Conservation (phyloP, 129 eudicot species). For the Apium graveolens region DNA sequence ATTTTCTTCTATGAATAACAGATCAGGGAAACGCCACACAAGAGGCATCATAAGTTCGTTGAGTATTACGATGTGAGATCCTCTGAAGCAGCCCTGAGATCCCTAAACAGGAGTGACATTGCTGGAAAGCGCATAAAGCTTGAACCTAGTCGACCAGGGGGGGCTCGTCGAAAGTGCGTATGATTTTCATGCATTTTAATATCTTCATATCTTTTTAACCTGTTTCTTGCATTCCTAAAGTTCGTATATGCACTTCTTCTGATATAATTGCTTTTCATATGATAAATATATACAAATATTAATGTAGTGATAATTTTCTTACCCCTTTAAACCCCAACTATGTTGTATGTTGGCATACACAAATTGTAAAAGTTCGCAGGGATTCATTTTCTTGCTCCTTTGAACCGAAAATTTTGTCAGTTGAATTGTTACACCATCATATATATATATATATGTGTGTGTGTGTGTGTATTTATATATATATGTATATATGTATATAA, state of each 20-base stretch:
- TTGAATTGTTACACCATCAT: neutral
- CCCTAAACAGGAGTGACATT: conserved; percentile 84
- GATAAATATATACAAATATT: neutral
- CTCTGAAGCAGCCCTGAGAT: conserved; percentile 84
- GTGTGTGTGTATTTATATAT: too few species aligned
- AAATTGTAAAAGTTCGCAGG: neutral
- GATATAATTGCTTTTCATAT: neutral
- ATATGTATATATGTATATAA: too few species aligned
- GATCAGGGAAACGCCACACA: conserved; percentile 94
- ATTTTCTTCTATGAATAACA: conserved; percentile 18
- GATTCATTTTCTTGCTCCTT: neutral
- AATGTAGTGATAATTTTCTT: neutral
- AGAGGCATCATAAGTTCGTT: conserved; percentile 78
- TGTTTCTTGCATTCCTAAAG: neutral
- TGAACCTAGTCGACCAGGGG: conserved; percentile 97
- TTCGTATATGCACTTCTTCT: neutral
- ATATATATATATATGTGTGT: too few species aligned
- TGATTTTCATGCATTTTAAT: neutral
- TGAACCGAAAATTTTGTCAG: neutral
- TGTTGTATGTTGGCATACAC: neutral
- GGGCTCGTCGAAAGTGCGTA: conserved; percentile 76
- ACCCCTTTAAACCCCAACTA: neutral
- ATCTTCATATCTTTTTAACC: neutral
- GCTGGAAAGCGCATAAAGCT: conserved; percentile 98
- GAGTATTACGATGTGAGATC: conserved; percentile 91